Base-by-base conservation (phyloP, 2,329 filamentous ascomycete genomes). In the Colletotrichum tanaceti region DNA sequence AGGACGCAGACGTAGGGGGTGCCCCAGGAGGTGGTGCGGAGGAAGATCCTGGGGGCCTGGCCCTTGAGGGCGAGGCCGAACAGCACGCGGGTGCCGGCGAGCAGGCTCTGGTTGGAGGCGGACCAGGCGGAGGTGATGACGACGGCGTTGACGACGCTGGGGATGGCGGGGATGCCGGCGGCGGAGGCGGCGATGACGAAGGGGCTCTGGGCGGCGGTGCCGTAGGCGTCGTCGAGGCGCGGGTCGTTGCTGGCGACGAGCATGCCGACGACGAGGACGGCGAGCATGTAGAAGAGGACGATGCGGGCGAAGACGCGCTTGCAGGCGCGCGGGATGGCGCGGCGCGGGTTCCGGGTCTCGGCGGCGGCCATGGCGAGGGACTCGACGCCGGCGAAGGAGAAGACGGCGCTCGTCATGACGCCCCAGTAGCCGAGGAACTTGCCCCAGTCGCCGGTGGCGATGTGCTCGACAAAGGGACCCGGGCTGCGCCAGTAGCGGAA, bases 401-500 rank as follows among this genome's bases (percentile, higher is more conserved):
- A 65, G 68, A 73, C 59, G 68, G 72, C 73, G 44, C 73, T 66
- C 44, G 73, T 73, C 55, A 75, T 70, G 54, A 74, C 71, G 55
- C 71, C 68, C 54, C 72, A 73, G 54, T 74, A 72, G 11, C 73
- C 73, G 77, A 76, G 55, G 3, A 83, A 83, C 50, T 70, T 70
- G 63, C 74, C 72, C 46, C 71, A 73, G 49, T 72, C 77, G 0
- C 71, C 70, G 11, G 73, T 50, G 9, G 73, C 72, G n/a, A 91
- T 85, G 74, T 90, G 87, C 73, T 90, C 86, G 41, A 90, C 88
- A 72, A 91, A 90, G 0, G 90, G 88, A 10, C 73, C 73, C 57
- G 66, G 59, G 50, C 47, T 39, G 38, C 54, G 63, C 70, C 71
- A 72, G 68, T 72, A 71, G 41, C 63, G 28, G 58, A 72, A 73